Percentiles rank a stretch among this genome's conserved stretches.
These are phyloP conservation scores for Cardiosporidium cionae DNA, from an alignment of 169 alveolate genomes.

Conservation along the genomic window DNA sequence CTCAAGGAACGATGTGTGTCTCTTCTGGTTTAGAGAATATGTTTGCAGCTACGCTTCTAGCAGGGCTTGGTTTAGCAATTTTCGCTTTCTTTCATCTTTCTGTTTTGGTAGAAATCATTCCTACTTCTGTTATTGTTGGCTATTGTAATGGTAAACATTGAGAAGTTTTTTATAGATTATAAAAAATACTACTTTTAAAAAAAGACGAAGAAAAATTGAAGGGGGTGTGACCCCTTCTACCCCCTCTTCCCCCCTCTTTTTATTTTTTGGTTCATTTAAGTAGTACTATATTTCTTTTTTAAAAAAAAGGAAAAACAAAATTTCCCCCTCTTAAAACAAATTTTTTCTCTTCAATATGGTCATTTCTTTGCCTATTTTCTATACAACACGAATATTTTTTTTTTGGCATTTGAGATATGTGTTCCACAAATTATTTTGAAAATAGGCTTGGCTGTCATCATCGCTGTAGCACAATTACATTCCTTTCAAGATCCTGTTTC, in stretches of 20 bases:
- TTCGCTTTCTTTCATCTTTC: conserved; percentile 58
- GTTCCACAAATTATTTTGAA: not conserved
- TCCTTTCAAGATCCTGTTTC: conserved; percentile 52
- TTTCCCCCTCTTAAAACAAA: too few species aligned
- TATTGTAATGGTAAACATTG: conserved; percentile 70
- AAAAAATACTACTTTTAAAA: too few species aligned
- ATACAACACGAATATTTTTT: not conserved
- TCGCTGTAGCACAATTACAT: conserved; percentile 60
- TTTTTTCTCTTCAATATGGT: conserved; percentile 20
- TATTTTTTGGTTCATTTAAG: too few species aligned
- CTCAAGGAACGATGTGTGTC: too few species aligned
- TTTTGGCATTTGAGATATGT: not conserved
- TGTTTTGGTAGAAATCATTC: conserved; percentile 53
- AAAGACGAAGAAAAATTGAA: too few species aligned
- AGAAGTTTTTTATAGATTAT: too few species aligned
- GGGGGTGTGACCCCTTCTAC: too few species aligned
- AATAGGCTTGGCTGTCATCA: conserved; percentile 28
- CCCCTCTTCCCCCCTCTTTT: too few species aligned
- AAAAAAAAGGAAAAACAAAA: too few species aligned
- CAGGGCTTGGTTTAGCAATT: conserved; percentile 44
- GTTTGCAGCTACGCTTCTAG: conserved; percentile 39
- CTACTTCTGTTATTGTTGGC: conserved; percentile 65
- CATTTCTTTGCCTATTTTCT: not conserved
- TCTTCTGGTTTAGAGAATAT: conserved; percentile 29
- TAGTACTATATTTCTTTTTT: too few species aligned